Conservation (phyloP, 1,139 yeast genomes). For the Hansenula sp. region DNA sequence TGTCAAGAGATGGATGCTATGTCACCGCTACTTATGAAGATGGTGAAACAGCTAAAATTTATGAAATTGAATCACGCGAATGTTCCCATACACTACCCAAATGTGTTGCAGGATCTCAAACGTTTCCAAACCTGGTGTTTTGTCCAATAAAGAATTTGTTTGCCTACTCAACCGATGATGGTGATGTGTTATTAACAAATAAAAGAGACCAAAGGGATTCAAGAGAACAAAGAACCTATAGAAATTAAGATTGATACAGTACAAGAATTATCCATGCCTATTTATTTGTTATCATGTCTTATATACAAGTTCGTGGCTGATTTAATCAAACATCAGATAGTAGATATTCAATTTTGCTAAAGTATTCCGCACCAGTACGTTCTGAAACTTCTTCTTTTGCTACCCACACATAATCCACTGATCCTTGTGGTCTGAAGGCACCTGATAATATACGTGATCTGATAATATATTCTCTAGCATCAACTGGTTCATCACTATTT, state of each 20-base stretch:
- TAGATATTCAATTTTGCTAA: slow-evolving; percentile 45
- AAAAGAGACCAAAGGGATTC: background rate
- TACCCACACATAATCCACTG: slow-evolving; percentile 69
- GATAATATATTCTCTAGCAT: slow-evolving; percentile 50
- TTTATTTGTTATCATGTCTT: too few species aligned
- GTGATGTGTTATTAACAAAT: slow-evolving; percentile 25
- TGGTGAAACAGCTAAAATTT: slow-evolving; percentile 35
- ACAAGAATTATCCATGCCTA: too few species aligned
- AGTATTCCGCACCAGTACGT: too few species aligned
- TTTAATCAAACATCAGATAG: slow-evolving; percentile 38
- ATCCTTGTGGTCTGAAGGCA: slow-evolving; percentile 44
- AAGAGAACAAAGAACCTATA: too few species aligned
- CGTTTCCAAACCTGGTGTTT: slow-evolving; percentile 36
- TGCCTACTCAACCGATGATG: slow-evolving; percentile 33
- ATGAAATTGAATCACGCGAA: slow-evolving; percentile 30
- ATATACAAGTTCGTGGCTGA: background rate
- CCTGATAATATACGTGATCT: slow-evolving; percentile 94
- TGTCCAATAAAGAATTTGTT: slow-evolving; percentile 36
- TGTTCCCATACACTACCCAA: slow-evolving; percentile 32
- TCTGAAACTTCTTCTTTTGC: slow-evolving; percentile 55
- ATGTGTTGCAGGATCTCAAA: slow-evolving; percentile 34
- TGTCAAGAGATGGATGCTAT: slow-evolving; percentile 41
- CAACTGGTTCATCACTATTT: slow-evolving; percentile 10
- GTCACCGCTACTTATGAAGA: slow-evolving; percentile 43
- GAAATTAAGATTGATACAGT: too few species aligned